A percentile compares a stretch with the other conserved stretches of the same genome.
phyloP scores from a whole-genome alignment of 2,329 filamentous ascomycete genomes.

The Hypoxylon sp. region DNA sequence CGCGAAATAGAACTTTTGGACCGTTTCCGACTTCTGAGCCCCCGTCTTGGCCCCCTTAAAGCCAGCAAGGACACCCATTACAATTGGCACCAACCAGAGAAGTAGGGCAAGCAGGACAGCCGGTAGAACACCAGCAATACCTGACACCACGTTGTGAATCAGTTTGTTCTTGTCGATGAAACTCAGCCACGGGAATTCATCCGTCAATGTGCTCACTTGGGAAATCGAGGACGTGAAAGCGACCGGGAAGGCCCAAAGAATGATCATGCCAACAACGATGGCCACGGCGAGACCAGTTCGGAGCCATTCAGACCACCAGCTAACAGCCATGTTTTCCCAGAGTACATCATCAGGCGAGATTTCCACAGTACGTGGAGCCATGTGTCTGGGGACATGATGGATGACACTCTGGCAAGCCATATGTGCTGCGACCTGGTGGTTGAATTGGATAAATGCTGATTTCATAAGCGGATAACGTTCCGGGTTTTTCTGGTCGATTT shows the following conservation, averaged over 20 bases:
- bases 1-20: conserved; percentile 92
- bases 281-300: conserved; percentile 76
- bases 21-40: conserved; percentile 82
- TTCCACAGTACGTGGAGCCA: conserved; percentile 93
- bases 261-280: conserved; percentile 80
- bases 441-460: conserved; percentile 98
- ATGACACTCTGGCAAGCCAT: conserved; percentile 96
- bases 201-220: conserved; percentile 79
- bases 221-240: conserved; percentile 88
- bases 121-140: conserved; percentile 88
- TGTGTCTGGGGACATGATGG: conserved; percentile 92
- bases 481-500: conserved; percentile 86
- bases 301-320: conserved; percentile 92
- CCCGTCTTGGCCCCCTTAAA: conserved; percentile 88
- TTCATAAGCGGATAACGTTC: conserved; percentile 94
- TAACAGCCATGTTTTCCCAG: conserved; percentile 97
- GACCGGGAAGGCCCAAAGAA: conserved; percentile 93
- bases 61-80: conserved; percentile 80
- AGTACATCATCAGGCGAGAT: conserved; percentile 93
- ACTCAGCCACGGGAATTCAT: conserved; percentile 75
- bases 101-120: conserved; percentile 82
- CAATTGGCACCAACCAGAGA: conserved; percentile 83
- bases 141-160: conserved; percentile 73
- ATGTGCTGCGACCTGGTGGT: conserved; percentile 95
- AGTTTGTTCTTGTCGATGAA: conserved; percentile 75